A percentile compares a stretch with the other conserved stretches of the same genome.
These are phyloP conservation scores for Fusarium sororula DNA, from an alignment of 2,329 filamentous ascomycete species.

Conservation along the genomic window DNA sequence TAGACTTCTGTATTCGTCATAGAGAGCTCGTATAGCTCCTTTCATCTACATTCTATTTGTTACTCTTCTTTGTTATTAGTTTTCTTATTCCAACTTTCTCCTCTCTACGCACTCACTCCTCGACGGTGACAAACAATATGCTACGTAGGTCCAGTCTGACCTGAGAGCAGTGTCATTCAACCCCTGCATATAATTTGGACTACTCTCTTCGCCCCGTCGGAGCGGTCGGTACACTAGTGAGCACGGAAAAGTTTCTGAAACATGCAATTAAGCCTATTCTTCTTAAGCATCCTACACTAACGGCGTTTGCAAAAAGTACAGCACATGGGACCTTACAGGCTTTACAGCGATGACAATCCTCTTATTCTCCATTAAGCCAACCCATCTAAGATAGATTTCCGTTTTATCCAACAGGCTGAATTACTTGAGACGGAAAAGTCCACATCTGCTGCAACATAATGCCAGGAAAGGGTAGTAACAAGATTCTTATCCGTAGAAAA, in stretches of 20 bases:
- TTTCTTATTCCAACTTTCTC: fast-evolving
- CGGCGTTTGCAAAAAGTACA: not conserved
- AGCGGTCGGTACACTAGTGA: not conserved
- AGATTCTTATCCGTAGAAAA: constrained; percentile 4
- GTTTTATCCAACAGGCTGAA: constrained; percentile 6
- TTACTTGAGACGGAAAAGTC: not conserved
- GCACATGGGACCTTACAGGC: too few relatives aligned
- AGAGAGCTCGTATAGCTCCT: too few relatives aligned
- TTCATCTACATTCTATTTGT: not conserved
- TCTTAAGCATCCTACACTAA: not conserved
- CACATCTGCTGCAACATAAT: not conserved
- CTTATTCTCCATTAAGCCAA: not conserved
- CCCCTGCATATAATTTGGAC: not conserved
- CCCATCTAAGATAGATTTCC: not conserved
- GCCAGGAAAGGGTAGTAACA: not conserved
- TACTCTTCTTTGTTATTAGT: fast-evolving
- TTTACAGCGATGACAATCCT: not conserved
- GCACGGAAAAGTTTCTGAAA: not conserved
- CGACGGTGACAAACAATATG: not conserved
- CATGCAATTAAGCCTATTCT: constrained; percentile 9
- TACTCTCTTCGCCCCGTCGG: not conserved
- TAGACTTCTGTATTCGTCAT: not conserved
- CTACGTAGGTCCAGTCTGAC: not conserved
- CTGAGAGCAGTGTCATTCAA: not conserved
- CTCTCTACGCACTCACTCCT: fast-evolving